Evolutionary conservation across 768 basidiomycete species (phyloP).

Genomic region (Lactarius hatsudake): DNA sequence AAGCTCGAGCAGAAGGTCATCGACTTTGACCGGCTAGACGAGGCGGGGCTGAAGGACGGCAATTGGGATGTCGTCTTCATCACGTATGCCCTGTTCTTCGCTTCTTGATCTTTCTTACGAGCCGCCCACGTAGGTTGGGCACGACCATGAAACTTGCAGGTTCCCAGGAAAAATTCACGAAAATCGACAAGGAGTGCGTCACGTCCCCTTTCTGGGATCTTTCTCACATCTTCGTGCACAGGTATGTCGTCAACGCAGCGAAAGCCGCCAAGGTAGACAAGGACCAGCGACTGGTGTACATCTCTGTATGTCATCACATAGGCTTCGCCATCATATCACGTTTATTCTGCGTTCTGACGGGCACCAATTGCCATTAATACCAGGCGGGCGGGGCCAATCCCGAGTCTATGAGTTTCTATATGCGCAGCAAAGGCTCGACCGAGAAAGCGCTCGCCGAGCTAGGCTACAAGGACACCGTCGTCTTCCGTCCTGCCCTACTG

Average conservation of each 20-base stretch:
- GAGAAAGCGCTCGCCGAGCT: conserved; percentile 63
- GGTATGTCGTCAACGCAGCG: conserved; percentile 76
- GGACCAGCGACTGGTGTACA: conserved; percentile 64
- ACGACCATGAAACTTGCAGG: conserved; percentile 62
- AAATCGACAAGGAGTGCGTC: conserved; percentile 69
- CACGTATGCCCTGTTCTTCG: conserved; percentile 41
- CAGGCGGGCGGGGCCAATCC: conserved; percentile 51
- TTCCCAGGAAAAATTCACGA: conserved; percentile 63
- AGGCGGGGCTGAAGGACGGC: conserved; percentile 48
- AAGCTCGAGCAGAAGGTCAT: conserved; percentile 68
- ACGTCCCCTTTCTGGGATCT: not conserved
- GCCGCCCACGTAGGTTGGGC: conserved; percentile 46
- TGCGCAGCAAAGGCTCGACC: conserved; percentile 68
- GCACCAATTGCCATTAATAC: not conserved
- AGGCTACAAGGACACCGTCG: conserved; percentile 67
- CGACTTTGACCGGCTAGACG: conserved; percentile 64
- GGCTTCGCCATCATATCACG: not conserved
- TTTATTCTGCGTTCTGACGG: not conserved
- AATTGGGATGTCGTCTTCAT: conserved; percentile 78
- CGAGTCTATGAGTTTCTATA: conserved; percentile 51
- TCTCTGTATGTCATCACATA: conserved; percentile 47
- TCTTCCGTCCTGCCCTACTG: conserved; percentile 64
- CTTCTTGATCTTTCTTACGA: not conserved
- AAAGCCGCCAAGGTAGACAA: conserved; percentile 48
- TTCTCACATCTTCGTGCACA: conserved; percentile 27